Evolutionary conservation across 345 rosid species (phyloP), one percentile per base, ranked within the genome.

Genomic region (Linum usitatissimum): DNA sequence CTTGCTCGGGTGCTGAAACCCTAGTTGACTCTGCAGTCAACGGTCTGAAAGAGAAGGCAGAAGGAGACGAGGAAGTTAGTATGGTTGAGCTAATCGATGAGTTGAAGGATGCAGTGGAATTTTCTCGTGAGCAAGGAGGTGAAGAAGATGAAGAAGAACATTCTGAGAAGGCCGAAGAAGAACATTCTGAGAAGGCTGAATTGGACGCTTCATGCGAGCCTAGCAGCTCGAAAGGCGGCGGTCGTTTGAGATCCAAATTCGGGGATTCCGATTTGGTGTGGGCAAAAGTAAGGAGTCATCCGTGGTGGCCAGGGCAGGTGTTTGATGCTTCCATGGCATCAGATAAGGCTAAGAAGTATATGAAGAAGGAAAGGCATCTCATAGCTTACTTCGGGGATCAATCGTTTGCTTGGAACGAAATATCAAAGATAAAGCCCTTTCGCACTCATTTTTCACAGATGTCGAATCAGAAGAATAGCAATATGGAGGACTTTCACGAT

Each of bases 301-400:
- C 94, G 0, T 91, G 98, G 98, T 88, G 98, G 96, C 96, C 95
- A 4, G 95, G 88, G 54, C 93, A 86, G 73, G 75, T 84, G 63
- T 75, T 83, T 76, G 85, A 82, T 64, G 60, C 65, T 70, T 79
- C 81, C 4, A 85, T 64, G 51, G 83, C 84, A 3, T 69, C 91
- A n/a, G 60, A 70, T n/a, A 71, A 75, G 74, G 93, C 94, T 1
- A 76, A 71, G 68, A 79, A 84, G 76, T 63, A 87, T 65, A 81
- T 70, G 64, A 87, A 77, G 72, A 85, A 76, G 75, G 80, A 75
- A 6, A 59, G 77, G 48, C 74, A 65, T 66, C 75, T 88, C 64
- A 71, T 91, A 28, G 87, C 84, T 1, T 86, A 84, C 69, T 85
- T 85, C 62, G 90, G 92, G 69, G 92, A 91, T 69, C 83, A 73